Conservation (phyloP, 768 basidiomycete genomes). For the Xerocomus spinulosus region DNA sequence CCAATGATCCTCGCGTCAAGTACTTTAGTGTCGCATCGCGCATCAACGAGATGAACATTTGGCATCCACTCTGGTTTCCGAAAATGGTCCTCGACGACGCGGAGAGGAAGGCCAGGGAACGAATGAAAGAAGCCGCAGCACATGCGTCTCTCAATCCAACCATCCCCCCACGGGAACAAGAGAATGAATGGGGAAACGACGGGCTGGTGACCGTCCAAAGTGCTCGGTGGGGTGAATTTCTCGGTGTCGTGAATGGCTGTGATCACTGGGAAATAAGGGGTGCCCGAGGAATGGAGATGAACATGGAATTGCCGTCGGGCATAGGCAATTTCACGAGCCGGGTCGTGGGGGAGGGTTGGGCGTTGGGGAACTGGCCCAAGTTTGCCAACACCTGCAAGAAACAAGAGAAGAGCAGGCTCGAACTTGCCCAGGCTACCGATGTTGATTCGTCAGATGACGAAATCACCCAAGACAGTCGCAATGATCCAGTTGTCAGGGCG, state of each 20-base stretch:
- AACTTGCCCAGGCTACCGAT: conserved; percentile 23
- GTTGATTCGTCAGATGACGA: conserved; percentile 5
- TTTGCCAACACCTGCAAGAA: conserved; percentile 60
- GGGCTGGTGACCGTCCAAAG: conserved; percentile 89
- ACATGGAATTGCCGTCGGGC: conserved; percentile 53
- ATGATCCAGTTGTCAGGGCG: conserved; percentile 56
- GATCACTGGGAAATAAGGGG: conserved; percentile 98
- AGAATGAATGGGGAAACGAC: conserved; percentile 78
- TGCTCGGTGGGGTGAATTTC: conserved; percentile 93
- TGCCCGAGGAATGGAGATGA: conserved; percentile 70
- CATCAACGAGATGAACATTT: conserved; percentile 58
- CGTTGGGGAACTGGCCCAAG: conserved; percentile 52
- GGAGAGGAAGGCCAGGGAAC: conserved; percentile 56
- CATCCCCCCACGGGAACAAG: conserved; percentile 44
- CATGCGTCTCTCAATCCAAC: conserved; percentile 8
- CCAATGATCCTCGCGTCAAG: conserved; percentile 74
- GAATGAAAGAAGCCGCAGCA: conserved; percentile 30
- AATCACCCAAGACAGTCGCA: conserved; percentile 29
- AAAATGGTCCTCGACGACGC: conserved; percentile 90
- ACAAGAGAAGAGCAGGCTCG: conserved; percentile 42
- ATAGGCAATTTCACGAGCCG: conserved; percentile 35
- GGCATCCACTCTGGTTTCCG: conserved; percentile 96
- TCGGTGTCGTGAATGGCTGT: conserved; percentile 83
- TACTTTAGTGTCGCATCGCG: conserved; percentile 91
- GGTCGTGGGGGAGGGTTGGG: conserved; percentile 42